Evolutionary conservation across 164 flowering plant genomes (phyloP), one percentile per base, ranked within the genome.

Genomic region (Liquidambar formosana): DNA sequence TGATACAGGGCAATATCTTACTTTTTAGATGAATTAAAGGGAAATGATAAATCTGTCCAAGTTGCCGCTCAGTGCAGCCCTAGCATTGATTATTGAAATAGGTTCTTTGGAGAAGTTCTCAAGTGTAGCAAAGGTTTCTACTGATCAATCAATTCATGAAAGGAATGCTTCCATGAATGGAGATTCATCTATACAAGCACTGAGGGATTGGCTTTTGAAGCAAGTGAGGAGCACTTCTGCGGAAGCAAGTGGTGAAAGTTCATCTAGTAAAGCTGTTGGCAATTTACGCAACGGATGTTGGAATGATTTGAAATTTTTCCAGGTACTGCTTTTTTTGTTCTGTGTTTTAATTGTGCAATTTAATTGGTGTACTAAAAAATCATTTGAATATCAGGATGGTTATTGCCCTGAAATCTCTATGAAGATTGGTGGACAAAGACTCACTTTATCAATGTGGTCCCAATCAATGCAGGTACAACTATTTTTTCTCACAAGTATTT

Each of bases 41-140:
- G n/a, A 15, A 65, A 69, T 13, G 64, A 74, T 10, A 28, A 43
- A 49, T 43, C 69, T 58, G 52, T 69, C 9, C 63, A 61, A 21
- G 43, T 64, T 52, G 73, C 69, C 15, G 73, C 77, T 48, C n/a
- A 47, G 49, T 64, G 73, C 64, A 61, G 77, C 77, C 11, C 48
- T 74, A 11, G 73, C 69, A 28, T 21, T 74, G 56, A 74, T 69
- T 48, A 15, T 61, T 43, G 70, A 74, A 65, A 54, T 16, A 12
- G 68, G 68, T 5, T 59, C 5, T 22, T 44, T 68, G 38, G 72
- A 68, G n/a, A 68, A 73, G 44, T 72, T 66, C 52, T 23, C 61
- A 59, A 11, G 38, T 14, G 54, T 22, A 60, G 63, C 43, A 15
- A 61, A 61, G 22, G 12, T 9, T 23, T 61, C 47, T 26, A 5